phyloP scores from a whole-genome alignment of 441 rosid genomes.

The Brassica balearica region DNA sequence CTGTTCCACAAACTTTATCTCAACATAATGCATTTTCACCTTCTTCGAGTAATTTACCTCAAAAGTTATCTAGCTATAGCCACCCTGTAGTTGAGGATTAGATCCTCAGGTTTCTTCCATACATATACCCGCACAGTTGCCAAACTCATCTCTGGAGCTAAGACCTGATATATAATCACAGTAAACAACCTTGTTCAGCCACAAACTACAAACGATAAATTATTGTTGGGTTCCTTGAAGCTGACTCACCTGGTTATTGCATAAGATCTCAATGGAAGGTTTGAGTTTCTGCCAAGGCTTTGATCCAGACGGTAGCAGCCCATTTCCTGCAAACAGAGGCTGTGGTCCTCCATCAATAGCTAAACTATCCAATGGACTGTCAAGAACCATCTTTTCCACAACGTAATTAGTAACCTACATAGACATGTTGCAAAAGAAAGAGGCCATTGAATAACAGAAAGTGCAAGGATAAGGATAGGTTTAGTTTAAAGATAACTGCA shows the following conservation, averaged over 20 bases:
- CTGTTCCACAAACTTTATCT: slow-evolving; percentile 30
- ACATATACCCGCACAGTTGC: slow-evolving; percentile 94
- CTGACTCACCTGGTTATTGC: slow-evolving; percentile 85
- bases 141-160: slow-evolving; percentile 98
- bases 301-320: slow-evolving; percentile 67
- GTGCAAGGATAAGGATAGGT: slow-evolving; percentile 4
- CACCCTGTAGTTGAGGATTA: slow-evolving; percentile 89
- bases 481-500: slow-evolving; percentile 40
- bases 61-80: slow-evolving; percentile 68
- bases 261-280: slow-evolving; percentile 93
- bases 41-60: slow-evolving; percentile 30
- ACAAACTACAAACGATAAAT: slow-evolving; percentile 11
- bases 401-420: slow-evolving; percentile 96
- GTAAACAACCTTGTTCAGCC: slow-evolving; percentile 15
- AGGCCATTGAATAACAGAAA: slow-evolving; percentile 24
- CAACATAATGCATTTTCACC: slow-evolving; percentile 27
- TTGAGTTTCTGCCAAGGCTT: slow-evolving; percentile 87
- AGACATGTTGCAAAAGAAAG: slow-evolving; percentile 19
- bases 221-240: neutral
- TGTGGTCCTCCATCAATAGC: slow-evolving; percentile 77
- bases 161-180: slow-evolving; percentile 60
- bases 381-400: slow-evolving; percentile 95
- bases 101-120: slow-evolving; percentile 99
- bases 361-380: slow-evolving; percentile 72
- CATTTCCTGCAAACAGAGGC: slow-evolving; percentile 74